These are phyloP conservation scores for Artemisia argyi DNA, from an alignment of 129 eudicot species.

Conservation along the genomic window DNA sequence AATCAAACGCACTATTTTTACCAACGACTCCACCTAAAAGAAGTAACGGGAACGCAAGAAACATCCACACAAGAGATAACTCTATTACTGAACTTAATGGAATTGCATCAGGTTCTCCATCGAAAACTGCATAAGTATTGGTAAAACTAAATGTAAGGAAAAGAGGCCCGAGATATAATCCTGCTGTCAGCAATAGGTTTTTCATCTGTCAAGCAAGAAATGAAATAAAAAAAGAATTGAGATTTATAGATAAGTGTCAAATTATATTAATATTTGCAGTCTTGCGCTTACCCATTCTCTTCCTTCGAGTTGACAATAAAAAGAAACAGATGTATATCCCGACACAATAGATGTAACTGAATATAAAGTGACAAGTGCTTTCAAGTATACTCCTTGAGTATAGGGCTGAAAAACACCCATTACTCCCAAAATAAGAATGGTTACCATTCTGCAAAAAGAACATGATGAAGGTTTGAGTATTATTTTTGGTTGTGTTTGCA, in stretches of 20 bases:
- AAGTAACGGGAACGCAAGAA: constrained; percentile 66
- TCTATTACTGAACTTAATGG: constrained; percentile 60
- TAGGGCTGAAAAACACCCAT: constrained; percentile 2
- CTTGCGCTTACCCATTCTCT: background rate
- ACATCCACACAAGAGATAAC: constrained; percentile 55
- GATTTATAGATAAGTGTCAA: no score
- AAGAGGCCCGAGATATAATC: constrained; percentile 21
- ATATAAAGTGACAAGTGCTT: background rate
- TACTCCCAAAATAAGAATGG: background rate
- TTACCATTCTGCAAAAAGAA: no score
- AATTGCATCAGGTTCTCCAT: constrained; percentile 57
- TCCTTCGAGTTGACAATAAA: constrained; percentile 6
- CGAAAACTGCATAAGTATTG: constrained; percentile 55
- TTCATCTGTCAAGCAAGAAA: constrained; percentile 13
- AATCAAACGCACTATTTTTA: constrained; percentile 61
- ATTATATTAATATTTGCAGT: no score
- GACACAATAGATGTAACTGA: background rate
- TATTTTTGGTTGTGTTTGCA: no score
- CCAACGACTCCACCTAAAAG: constrained; percentile 71
- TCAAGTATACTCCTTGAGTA: background rate
- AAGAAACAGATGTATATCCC: background rate
- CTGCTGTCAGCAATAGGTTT: constrained; percentile 18
- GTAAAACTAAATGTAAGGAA: constrained; percentile 50
- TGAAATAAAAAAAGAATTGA: no score
- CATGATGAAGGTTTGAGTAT: no score